Percentiles rank a stretch among this genome's conserved stretches.
Conservation (phyloP, 2,329 filamentous ascomycete species). For the Massarina eburnea region DNA sequence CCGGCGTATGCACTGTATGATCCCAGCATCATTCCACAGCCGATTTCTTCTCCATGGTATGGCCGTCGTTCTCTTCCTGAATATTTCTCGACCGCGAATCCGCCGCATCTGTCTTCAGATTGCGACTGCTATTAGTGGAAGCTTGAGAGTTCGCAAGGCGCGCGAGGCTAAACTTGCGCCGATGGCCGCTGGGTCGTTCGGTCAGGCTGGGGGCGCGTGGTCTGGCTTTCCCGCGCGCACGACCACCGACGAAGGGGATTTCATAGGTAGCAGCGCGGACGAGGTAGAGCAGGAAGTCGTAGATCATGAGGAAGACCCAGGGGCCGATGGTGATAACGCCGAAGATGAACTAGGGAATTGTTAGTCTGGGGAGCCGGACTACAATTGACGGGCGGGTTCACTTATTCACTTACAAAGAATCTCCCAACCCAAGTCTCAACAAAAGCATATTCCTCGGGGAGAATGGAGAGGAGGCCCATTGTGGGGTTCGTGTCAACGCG, state of each 20-base stretch:
- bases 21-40: neutral
- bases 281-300: slow-evolving; percentile 65
- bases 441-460: slow-evolving; percentile 59
- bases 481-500: neutral
- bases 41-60: neutral
- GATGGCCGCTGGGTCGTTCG: slow-evolving; percentile 57
- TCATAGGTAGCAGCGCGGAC: slow-evolving; percentile 61
- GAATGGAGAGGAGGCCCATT: slow-evolving; percentile 68
- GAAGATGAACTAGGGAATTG: slow-evolving; percentile 57
- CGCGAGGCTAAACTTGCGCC: slow-evolving; percentile 47
- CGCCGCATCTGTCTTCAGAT: slow-evolving; percentile 17
- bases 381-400: neutral
- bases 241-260: slow-evolving; percentile 61
- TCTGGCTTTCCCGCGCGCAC: slow-evolving; percentile 60
- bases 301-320: slow-evolving; percentile 62
- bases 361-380: neutral
- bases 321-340: slow-evolving; percentile 63
- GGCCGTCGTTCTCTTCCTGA: slow-evolving; percentile 19
- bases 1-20: neutral
- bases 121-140: slow-evolving; percentile 22
- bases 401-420: slow-evolving; percentile 66
- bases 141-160: slow-evolving; percentile 16
- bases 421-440: slow-evolving; percentile 65
- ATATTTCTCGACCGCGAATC: slow-evolving; percentile 31
- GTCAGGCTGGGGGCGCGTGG: slow-evolving; percentile 64